phyloP scores from a whole-genome alignment of 768 basidiomycete species.

The Amylocystis lapponica region DNA sequence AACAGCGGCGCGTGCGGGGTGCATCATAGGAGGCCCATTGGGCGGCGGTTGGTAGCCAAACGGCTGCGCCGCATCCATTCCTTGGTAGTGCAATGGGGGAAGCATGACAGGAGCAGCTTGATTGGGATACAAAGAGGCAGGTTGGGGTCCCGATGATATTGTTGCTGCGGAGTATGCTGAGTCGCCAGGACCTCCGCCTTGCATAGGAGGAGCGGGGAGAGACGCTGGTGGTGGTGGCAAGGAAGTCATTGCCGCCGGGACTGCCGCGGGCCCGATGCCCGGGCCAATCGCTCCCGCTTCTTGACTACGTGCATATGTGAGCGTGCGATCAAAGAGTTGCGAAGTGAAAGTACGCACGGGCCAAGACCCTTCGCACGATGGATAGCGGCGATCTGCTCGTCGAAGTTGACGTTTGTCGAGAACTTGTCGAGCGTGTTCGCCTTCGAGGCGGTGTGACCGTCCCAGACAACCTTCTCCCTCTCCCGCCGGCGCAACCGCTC shows the following conservation, averaged over 20 bases:
- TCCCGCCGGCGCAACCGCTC: conserved; percentile 78
- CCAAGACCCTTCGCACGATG: conserved; percentile 90
- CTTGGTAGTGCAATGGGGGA: conserved; percentile 82
- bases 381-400: conserved; percentile 97
- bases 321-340: conserved; percentile 11
- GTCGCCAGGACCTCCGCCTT: conserved; percentile 36
- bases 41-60: conserved; percentile 74
- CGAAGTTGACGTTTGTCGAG: conserved; percentile 89
- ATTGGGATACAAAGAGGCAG: conserved; percentile 62
- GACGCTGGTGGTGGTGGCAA: conserved; percentile 68
- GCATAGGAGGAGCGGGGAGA: conserved; percentile 62
- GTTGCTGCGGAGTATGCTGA: conserved; percentile 76
- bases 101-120: conserved; percentile 70
- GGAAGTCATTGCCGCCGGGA: conserved; percentile 53
- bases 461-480: conserved; percentile 96
- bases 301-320: conserved; percentile 39
- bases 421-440: conserved; percentile 89
- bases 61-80: conserved; percentile 66
- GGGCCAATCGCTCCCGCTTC: conserved; percentile 79
- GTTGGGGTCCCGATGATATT: conserved; percentile 88
- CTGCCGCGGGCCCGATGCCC: conserved; percentile 79
- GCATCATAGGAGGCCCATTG: conserved; percentile 27
- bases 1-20: conserved; percentile 16
- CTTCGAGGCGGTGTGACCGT: conserved; percentile 95
- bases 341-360: conserved; percentile 47